Conservation (phyloP, 495 filamentous ascomycete species). For the Hypoxylon rickii region DNA sequence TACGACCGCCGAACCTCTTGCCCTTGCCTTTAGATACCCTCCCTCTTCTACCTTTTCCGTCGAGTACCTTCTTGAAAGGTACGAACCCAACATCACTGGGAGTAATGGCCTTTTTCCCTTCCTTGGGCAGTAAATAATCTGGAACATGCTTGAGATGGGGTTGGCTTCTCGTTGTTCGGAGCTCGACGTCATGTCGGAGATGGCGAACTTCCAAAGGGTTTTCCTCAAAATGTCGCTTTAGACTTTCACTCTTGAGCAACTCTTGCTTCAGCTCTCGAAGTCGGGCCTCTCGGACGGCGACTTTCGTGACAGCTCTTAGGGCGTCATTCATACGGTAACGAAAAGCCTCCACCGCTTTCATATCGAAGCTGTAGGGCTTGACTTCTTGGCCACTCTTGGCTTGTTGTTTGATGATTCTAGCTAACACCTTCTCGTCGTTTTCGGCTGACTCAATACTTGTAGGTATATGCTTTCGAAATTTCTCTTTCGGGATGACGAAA, state of each 20-base stretch:
- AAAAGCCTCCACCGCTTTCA: slow-evolving; percentile 90
- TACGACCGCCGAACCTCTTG: slow-evolving; percentile 56
- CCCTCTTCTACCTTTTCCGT: slow-evolving; percentile 71
- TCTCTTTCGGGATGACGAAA: slow-evolving; percentile 81
- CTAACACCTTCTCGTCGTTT: slow-evolving; percentile 81
- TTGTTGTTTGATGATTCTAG: slow-evolving; percentile 73
- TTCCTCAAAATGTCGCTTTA: slow-evolving; percentile 95
- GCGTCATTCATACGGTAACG: slow-evolving; percentile 94
- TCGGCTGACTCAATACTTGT: slow-evolving; percentile 71
- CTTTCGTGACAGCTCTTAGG: slow-evolving; percentile 39
- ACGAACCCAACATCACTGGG: slow-evolving; percentile 71
- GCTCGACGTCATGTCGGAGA: slow-evolving; percentile 87
- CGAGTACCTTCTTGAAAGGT: slow-evolving; percentile 66
- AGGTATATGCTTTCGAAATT: slow-evolving; percentile 86
- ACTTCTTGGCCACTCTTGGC: slow-evolving; percentile 74
- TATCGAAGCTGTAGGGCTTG: slow-evolving; percentile 90
- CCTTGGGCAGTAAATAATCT: slow-evolving; percentile 86
- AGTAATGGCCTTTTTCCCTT: slow-evolving; percentile 69
- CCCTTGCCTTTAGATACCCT: slow-evolving; percentile 63
- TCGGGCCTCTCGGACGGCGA: slow-evolving; percentile 87
- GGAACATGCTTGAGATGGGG: slow-evolving; percentile 94
- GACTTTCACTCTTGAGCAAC: slow-evolving; percentile 86
- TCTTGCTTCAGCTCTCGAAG: slow-evolving; percentile 86
- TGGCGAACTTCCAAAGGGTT: slow-evolving; percentile 87
- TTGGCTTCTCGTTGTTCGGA: slow-evolving; percentile 77